A percentile compares a stretch with the other conserved stretches of the same genome.
Evolutionary conservation across 2,329 filamentous ascomycete species (phyloP).

Genomic region (Massarina eburnea): DNA sequence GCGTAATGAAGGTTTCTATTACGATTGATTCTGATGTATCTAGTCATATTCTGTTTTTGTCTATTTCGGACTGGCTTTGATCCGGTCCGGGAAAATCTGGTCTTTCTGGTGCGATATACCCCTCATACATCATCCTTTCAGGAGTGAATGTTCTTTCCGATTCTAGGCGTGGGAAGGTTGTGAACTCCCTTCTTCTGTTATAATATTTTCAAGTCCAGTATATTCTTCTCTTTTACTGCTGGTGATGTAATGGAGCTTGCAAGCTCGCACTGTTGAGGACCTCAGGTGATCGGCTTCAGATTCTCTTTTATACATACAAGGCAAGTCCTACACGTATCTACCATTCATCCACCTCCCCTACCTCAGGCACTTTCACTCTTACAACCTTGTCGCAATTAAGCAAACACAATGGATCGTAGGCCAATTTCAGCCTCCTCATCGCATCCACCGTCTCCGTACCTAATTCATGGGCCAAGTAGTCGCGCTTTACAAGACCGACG

Average conservation of each 20-base stretch:
- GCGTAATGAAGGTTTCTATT: background rate
- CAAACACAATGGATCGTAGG: constrained; percentile 72
- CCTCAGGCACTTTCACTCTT: constrained; percentile 53
- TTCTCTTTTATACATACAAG: background rate
- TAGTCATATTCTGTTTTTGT: constrained; percentile 2
- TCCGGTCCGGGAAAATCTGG: background rate
- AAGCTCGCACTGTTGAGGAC: no score
- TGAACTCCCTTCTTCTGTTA: no score
- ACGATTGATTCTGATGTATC: background rate
- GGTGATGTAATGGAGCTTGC: no score
- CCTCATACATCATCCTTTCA: constrained; percentile 10
- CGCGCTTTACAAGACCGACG: constrained; percentile 80
- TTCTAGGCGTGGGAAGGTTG: background rate
- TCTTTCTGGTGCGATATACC: constrained; percentile 13
- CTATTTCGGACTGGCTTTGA: background rate
- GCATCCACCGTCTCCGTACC: constrained; percentile 73
- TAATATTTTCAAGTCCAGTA: no score
- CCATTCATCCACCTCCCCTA: constrained; percentile 54
- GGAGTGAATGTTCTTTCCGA: constrained; percentile 1
- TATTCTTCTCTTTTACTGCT: no score
- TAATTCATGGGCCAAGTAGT: constrained; percentile 78
- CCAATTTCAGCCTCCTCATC: constrained; percentile 83
- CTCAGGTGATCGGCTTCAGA: no score
- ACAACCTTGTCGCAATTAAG: constrained; percentile 68
- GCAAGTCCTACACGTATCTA: constrained; percentile 13